Percentiles rank a stretch among this genome's conserved stretches.
phyloP scores from a whole-genome alignment of 2,329 filamentous ascomycete genomes.

The Colletotrichum limetticola region DNA sequence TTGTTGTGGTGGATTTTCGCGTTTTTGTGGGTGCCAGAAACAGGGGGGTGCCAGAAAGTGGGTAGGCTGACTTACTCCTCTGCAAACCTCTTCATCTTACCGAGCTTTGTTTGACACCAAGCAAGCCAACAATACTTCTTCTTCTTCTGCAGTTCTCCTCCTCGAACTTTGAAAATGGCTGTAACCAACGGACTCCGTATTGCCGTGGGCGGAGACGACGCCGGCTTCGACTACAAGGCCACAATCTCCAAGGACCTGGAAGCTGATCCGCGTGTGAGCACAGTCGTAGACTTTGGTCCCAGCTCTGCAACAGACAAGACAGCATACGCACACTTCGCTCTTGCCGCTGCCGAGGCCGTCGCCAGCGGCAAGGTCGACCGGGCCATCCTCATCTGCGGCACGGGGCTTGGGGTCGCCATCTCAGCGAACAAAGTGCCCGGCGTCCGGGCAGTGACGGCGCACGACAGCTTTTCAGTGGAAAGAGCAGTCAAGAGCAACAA shows the following conservation, averaged over 20 bases:
- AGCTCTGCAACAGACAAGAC: constrained; percentile 75
- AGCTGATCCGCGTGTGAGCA: constrained; percentile 71
- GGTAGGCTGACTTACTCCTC: no score
- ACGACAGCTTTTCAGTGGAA: constrained; percentile 88
- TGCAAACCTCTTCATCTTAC: no score
- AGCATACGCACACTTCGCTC: constrained; percentile 82
- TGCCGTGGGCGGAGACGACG: constrained; percentile 56
- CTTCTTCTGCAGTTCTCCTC: not conserved
- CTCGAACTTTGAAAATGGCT: not conserved
- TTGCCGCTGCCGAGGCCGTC: constrained; percentile 74
- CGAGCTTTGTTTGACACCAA: not conserved
- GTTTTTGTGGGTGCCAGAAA: no score
- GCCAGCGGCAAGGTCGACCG: constrained; percentile 75
- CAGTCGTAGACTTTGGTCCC: constrained; percentile 80
- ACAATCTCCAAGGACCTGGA: constrained; percentile 79
- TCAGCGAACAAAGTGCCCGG: constrained; percentile 87
- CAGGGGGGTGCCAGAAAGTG: no score
- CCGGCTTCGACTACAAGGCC: constrained; percentile 82
- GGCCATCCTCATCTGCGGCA: constrained; percentile 85
- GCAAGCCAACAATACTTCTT: not conserved
- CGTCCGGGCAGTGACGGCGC: constrained; percentile 85
- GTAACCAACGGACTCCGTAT: constrained; percentile 19
- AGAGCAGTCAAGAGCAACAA: constrained; percentile 86
- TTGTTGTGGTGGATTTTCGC: no score
- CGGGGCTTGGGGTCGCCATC: constrained; percentile 87